Base-by-base conservation (phyloP, 495 filamentous ascomycete species). In the Corynascus novoguineensis region DNA sequence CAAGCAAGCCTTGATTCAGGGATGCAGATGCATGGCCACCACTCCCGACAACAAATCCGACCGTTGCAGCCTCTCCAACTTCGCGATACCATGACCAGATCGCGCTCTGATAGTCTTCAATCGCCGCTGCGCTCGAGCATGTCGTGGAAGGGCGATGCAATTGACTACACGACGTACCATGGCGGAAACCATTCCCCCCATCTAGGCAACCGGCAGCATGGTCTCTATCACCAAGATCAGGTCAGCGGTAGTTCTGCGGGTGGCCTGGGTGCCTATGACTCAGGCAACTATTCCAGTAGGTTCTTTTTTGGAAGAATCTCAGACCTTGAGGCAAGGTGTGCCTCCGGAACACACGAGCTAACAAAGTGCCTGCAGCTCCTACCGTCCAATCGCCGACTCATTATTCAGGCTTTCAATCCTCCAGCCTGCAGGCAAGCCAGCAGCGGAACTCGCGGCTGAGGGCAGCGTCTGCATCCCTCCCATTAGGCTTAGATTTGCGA, bases 81-180 rank as follows among this genome's bases (percentile, higher is more conserved):
- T 27, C 77, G 80, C 48, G 83, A 86, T 46, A 77, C 78, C 10
- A 75, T 82, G 71, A 75, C 78, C n/a, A 72, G 82, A 54, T 80
- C 80, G 15, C 71, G 82, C 53, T 78, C 78, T 15, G 82, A 85
- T 52, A 80, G 75, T 44, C 62, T 83, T 25, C 80, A 82, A 55
- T 82, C 81, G 14, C 82, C 82, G 1, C 66, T 84, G 44, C 75
- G 81, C 52, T 75, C 82, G 46, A 83, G 79, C 60, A 82, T 82
- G 72, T 80, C 81, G 14, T 85, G 83, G 78, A 83, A 83, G 64
- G 80, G 76, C 19, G 78, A 81, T 58, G 73, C 80, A 0, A 74
- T 83, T 40, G 81, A 83, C 47, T 83, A 83, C 60, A 73, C 69
- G 9, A 72, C 69, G 1, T 78, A 77, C 55, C 69, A 75, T 21